Evolutionary conservation across 23 red algal genomes (phyloP).

Genomic region (Gracilariopsis chorda): DNA sequence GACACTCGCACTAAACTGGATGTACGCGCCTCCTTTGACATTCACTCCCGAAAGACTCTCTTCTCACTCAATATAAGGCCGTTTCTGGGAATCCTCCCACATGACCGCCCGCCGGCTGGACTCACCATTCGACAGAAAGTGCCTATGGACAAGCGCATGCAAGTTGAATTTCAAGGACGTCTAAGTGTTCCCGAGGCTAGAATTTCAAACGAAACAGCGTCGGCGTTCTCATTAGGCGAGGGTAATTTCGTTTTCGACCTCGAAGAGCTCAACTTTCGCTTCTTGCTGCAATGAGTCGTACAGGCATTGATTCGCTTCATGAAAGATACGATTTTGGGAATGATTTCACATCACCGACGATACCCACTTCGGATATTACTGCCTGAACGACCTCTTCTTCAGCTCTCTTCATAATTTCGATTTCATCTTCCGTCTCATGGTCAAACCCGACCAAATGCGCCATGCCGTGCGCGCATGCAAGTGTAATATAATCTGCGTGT

Average conservation of each 20-base stretch:
- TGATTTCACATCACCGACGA: not conserved
- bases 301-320: not conserved
- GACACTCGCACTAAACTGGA: conserved; percentile 42
- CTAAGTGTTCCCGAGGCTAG: conserved; percentile 36
- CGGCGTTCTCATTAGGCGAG: conserved; percentile 32
- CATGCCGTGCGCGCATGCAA: conserved; percentile 36
- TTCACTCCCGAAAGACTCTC: conserved; percentile 18
- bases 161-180: conserved; percentile 9
- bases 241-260: conserved; percentile 51
- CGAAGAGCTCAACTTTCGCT: conserved; percentile 56
- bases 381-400: conserved; percentile 9
- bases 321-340: conserved; percentile 6
- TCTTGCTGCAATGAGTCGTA: conserved; percentile 21
- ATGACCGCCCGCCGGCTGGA: conserved; percentile 18
- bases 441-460: conserved; percentile 46
- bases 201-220: conserved; percentile 28
- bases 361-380: not conserved
- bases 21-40: conserved; percentile 34
- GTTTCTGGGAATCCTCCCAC: conserved; percentile 20
- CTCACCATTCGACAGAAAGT: conserved; percentile 18
- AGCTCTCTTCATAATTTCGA: conserved; percentile 11
- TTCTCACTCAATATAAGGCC: conserved; percentile 36
- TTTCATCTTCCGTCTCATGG: not conserved
- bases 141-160: conserved; percentile 26
- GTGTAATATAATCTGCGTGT: conserved; percentile 8